phyloP scores from a whole-genome alignment of 1,139 yeast species.

The Kodamaea sp. region DNA sequence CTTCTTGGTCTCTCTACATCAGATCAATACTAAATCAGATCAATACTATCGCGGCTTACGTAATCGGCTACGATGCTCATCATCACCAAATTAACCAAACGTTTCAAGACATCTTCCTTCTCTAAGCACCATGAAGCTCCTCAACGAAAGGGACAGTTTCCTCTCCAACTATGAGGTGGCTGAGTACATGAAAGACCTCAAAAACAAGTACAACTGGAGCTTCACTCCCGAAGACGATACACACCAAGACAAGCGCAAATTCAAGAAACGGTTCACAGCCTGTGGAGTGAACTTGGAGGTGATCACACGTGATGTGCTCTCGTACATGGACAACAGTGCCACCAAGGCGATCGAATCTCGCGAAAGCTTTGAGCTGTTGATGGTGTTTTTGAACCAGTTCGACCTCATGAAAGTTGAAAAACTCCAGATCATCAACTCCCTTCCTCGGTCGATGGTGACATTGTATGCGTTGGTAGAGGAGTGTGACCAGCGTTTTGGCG shows the following conservation, averaged over 20 bases:
- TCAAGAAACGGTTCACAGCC: slow-evolving; percentile 45
- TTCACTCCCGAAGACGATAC: slow-evolving; percentile 41
- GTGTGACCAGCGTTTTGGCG: slow-evolving; percentile 79
- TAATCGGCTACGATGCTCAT: too few species aligned
- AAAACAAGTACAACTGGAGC: slow-evolving; percentile 48
- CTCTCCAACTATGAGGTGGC: slow-evolving; percentile 74
- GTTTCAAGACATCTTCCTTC: too few species aligned
- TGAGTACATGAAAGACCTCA: slow-evolving; percentile 56
- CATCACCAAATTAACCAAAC: too few species aligned
- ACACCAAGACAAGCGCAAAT: slow-evolving; percentile 25
- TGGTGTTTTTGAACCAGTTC: slow-evolving; percentile 52
- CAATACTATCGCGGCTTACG: too few species aligned
- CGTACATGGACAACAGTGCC: slow-evolving; percentile 50
- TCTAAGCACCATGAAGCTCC: slow-evolving; percentile 46
- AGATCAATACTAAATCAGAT: too few species aligned
- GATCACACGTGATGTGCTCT: slow-evolving; percentile 62
- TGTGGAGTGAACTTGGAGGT: slow-evolving; percentile 58
- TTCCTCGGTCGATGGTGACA: slow-evolving; percentile 79
- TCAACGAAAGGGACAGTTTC: slow-evolving; percentile 57
- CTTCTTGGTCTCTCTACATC: too few species aligned
- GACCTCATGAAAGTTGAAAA: slow-evolving; percentile 80
- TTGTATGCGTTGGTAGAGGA: slow-evolving; percentile 84
- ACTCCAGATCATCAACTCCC: slow-evolving; percentile 75
- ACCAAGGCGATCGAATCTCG: slow-evolving; percentile 41
- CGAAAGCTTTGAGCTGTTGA: slow-evolving; percentile 53